These are phyloP conservation scores for Aspergillus eucalypticola DNA, from an alignment of 2,329 filamentous ascomycete species.

Conservation along the genomic window DNA sequence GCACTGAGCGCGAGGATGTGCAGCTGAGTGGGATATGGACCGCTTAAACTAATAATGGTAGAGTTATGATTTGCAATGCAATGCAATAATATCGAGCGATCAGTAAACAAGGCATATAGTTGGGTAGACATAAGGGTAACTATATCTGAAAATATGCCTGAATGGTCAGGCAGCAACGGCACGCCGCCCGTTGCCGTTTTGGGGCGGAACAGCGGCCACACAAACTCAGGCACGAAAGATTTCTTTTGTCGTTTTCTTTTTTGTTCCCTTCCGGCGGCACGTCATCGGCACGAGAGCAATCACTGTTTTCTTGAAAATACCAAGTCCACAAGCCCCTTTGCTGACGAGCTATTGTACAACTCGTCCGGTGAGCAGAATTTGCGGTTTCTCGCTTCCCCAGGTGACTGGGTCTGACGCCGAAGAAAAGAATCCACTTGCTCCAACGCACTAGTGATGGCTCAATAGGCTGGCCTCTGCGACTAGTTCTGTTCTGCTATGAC, in stretches of 20 bases:
- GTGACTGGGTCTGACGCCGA: constrained; percentile 1
- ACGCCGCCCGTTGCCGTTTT: constrained; percentile 9
- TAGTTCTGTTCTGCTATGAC: constrained; percentile 8
- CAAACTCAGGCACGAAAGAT: constrained; percentile 7
- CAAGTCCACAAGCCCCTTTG: background rate
- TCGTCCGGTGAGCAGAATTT: background rate
- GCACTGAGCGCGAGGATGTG: background rate
- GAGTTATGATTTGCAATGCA: background rate
- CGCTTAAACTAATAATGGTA: background rate
- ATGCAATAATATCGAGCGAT: background rate
- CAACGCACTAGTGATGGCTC: constrained; percentile 7
- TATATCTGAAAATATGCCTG: background rate
- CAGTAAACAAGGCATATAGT: background rate
- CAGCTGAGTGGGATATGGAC: background rate
- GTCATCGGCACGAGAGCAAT: background rate
- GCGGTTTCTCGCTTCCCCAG: background rate
- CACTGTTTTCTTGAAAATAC: background rate
- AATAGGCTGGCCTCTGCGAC: constrained; percentile 2
- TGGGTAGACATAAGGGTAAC: background rate
- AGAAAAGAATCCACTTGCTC: background rate
- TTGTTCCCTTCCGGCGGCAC: background rate
- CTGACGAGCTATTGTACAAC: background rate
- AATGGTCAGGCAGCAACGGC: background rate
- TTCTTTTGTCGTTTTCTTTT: background rate
- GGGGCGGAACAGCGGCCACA: constrained; percentile 7